Base-by-base conservation (phyloP, 441 rosid species). In the Mallotus japonicus region DNA sequence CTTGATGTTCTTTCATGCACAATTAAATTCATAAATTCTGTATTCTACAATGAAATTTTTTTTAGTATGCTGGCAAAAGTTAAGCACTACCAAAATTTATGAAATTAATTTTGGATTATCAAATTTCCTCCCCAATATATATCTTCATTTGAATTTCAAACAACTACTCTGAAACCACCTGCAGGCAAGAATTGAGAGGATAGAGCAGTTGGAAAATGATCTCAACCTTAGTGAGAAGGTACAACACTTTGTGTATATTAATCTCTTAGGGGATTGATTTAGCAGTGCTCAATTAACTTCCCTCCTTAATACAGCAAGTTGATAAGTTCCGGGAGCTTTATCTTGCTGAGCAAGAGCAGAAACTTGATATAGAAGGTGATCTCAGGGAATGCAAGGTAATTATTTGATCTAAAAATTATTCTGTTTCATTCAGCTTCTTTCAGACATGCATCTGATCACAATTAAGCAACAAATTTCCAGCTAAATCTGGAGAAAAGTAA, bases 141-240 rank as follows among this genome's bases (percentile, higher is more conserved):
- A 28, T 28, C 32, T 28, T 28, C 2, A 1, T 28, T 28, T 28
- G 32, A 28, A 28, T 28, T 28, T 28, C 3, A 28, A 28, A 49
- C 49, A 34, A 62, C 20, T 53, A 6, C 14, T 57, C 50, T 61
- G 7, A 16, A 42, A 58, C 32, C 62, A 60, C 64, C 59, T 81
- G 64, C 84, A 95, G 97, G 90, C 80, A 62, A 87, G 89, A 79
- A 84, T 65, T 56, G 92, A 86, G 86, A 92, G 81, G 82, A 87
- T 92, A 71, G 97, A 95, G 75, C 92, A 88, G 82, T 72, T 90
- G 75, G 95, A 88, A 82, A 89, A 80, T 77, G 87, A 88, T 69
- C 83, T 92, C 65, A 80, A 63, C 72, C 75, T 76, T 73, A 83
- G 80, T 70, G 87, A 88, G 80, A 90, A 77, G 87, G 99, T 92